Evolutionary conservation across 139 green algal genomes (phyloP).

Genomic region (Coelastrella sp.): DNA sequence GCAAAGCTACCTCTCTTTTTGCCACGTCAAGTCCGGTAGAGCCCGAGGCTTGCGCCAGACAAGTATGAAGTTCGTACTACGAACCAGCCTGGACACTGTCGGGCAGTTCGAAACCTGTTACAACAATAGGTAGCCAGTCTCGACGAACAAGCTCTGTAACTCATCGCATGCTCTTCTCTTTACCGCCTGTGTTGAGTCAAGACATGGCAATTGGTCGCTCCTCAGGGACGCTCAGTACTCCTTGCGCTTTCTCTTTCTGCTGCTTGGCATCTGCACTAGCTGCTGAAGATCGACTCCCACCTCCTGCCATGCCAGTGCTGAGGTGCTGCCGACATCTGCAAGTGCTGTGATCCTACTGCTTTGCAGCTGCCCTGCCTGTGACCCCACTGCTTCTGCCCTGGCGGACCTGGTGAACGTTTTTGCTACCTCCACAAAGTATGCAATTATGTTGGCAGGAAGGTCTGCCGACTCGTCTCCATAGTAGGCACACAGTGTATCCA

Average conservation of each 20-base stretch:
- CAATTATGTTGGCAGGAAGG: not conserved
- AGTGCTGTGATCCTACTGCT: conserved; percentile 2
- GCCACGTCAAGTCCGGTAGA: too few relatives aligned
- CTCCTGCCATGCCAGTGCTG: not conserved
- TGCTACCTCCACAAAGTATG: not conserved
- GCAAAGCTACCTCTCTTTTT: too few relatives aligned
- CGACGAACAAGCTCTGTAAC: too few relatives aligned
- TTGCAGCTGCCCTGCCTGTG: not conserved
- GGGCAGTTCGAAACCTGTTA: too few relatives aligned
- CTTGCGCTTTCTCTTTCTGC: conserved; percentile 19
- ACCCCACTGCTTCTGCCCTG: not conserved
- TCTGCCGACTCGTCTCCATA: conserved; percentile 21
- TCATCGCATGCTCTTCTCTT: too few relatives aligned
- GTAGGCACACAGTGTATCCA: conserved; percentile 8
- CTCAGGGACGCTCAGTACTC: not conserved
- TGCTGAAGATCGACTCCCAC: conserved; percentile 20
- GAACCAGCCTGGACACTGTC: too few relatives aligned
- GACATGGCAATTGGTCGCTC: too few relatives aligned
- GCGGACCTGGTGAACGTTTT: not conserved
- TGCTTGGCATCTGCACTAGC: conserved; percentile 38
- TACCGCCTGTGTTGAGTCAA: too few relatives aligned
- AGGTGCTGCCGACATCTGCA: not conserved
- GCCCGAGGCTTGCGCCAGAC: too few relatives aligned
- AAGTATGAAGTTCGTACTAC: too few relatives aligned
- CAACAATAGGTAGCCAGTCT: too few relatives aligned